Evolutionary conservation across 345 rosid genomes (phyloP).

Genomic region (Raphanus sativus): DNA sequence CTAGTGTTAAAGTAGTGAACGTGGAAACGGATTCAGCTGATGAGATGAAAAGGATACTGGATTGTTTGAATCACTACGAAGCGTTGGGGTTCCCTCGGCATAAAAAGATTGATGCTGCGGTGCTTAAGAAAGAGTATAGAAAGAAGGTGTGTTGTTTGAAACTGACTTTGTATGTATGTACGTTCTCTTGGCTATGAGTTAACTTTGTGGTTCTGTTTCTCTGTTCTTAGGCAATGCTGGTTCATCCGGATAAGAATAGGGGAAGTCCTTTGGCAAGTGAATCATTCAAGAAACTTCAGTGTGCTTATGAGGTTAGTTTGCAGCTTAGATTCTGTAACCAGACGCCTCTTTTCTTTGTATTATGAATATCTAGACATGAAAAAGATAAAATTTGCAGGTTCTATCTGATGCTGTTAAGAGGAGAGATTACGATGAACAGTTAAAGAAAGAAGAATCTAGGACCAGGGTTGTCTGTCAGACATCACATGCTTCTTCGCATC

Average conservation of each 20-base stretch:
- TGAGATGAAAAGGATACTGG: constrained; percentile 89
- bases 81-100: constrained; percentile 79
- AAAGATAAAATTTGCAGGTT: constrained; percentile 47
- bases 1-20: constrained; percentile 45
- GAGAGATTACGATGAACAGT: constrained; percentile 90
- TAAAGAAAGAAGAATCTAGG: constrained; percentile 75
- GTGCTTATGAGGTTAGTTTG: constrained; percentile 59
- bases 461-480: constrained; percentile 67
- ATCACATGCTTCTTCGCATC: constrained; percentile 49
- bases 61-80: constrained; percentile 74
- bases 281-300: constrained; percentile 94
- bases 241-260: constrained; percentile 98
- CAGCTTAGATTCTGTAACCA: background rate
- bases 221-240: constrained; percentile 82
- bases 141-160: constrained; percentile 49
- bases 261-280: constrained; percentile 92
- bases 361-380: constrained; percentile 2
- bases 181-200: background rate
- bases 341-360: background rate
- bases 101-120: constrained; percentile 53
- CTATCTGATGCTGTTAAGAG: constrained; percentile 84
- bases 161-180: background rate
- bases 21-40: constrained; percentile 61
- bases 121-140: constrained; percentile 81
- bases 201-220: background rate